These are phyloP conservation scores for Ascochyta koolunga DNA, from an alignment of 2,329 filamentous ascomycete species.

Conservation along the genomic window DNA sequence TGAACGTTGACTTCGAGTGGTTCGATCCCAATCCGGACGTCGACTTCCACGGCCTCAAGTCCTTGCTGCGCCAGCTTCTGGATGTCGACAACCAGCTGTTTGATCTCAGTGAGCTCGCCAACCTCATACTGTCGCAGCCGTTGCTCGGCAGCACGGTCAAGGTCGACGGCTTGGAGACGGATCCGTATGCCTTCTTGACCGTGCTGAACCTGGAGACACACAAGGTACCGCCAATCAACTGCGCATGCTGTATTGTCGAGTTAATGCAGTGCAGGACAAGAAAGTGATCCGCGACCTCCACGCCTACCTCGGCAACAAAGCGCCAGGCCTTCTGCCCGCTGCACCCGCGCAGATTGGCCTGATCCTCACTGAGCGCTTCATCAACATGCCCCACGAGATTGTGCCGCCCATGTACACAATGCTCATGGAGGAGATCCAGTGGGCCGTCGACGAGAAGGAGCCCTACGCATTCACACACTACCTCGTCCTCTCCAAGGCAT, in stretches of 20 bases:
- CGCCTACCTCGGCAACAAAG: constrained; percentile 67
- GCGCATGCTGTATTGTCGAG: background rate
- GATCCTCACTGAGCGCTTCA: constrained; percentile 87
- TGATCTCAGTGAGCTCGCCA: constrained; percentile 83
- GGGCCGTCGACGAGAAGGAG: constrained; percentile 86
- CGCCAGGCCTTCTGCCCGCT: constrained; percentile 44
- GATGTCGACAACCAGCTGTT: constrained; percentile 86
- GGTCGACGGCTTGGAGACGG: constrained; percentile 90
- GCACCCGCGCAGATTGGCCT: constrained; percentile 70
- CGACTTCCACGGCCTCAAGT: constrained; percentile 95
- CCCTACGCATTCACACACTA: constrained; percentile 95
- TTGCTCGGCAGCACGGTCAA: constrained; percentile 94
- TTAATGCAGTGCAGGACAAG: constrained; percentile 59
- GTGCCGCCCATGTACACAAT: constrained; percentile 93
- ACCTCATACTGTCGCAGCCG: constrained; percentile 85
- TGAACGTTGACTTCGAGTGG: constrained; percentile 98
- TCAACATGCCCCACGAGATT: constrained; percentile 96
- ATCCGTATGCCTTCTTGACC: constrained; percentile 91
- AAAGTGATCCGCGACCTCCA: constrained; percentile 73
- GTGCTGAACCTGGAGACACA: constrained; percentile 83
- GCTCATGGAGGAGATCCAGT: constrained; percentile 88
- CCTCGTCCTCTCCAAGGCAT: constrained; percentile 89
- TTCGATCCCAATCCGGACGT: constrained; percentile 90
- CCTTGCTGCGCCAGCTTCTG: constrained; percentile 86
- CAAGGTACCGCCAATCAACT: constrained; percentile 50